Evolutionary conservation across 331 rosid genomes (phyloP), one percentile per base, ranked within the genome.

Genomic region (Arachis monticola): DNA sequence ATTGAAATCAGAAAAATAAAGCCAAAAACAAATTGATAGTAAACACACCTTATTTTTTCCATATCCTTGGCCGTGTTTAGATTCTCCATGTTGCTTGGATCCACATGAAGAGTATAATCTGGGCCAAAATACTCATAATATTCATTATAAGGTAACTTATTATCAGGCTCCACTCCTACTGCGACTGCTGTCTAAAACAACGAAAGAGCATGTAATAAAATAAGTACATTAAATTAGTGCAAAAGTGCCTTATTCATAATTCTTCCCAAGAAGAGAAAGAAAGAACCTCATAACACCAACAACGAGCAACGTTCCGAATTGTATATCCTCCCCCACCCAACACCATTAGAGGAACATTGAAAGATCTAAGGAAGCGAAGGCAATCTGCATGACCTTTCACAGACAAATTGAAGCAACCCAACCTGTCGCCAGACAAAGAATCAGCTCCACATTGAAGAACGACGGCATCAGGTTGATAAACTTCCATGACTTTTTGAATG

Each of bases 381-480:
- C 97, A 92, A 72, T 89, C 96, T 1, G 97, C 96, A 79, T 91
- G 97, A 31, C 97, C 97, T 62, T 59, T 91, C 64, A 91, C 96
- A 66, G 97, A 89, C 69, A 91, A 78, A 83, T 91, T 91, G 91
- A 91, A 91, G 87, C 96, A 90, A 59, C 96, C 96, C 80, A 90
- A 78, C 72, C 91, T 81, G 71, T 90, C 96, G 46, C 92, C 96
- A 73, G 95, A 80, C 51, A 91, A 79, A 0, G 97, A 91, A 83
- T 91, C 97, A 7, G 97, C 97, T 69, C 97, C 97, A 5, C 96
- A 89, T 77, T 91, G 97, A 55, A 91, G 93, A 76, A 91, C 97
- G 61, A 91, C 97, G 3, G 91, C 97, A 4, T 85, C 88, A 1
- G 97, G 97, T 71, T 89, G 96, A 79, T 80, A 91, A 58, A 87